Evolutionary conservation across 371 early-diverging fungal genomes (phyloP), one percentile per base, ranked within the genome.

Genomic region (Mucor mucedo): DNA sequence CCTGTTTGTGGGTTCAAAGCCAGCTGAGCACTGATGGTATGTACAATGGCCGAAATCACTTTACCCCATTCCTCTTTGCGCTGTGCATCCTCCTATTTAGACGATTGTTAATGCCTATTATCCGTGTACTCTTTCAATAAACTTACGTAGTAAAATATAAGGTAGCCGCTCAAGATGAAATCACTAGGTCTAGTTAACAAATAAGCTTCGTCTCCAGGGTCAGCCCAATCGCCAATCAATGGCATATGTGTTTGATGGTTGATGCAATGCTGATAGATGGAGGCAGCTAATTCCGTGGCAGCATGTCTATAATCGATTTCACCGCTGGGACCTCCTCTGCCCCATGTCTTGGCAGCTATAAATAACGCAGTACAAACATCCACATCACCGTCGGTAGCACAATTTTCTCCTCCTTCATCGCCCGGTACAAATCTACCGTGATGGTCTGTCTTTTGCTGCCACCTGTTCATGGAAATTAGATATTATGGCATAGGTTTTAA

Each of bases 331-430:
- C 84, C 85, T 42, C 84, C 81, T 45, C 77, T 81, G 14, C 82
- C 80, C 87, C 87, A 87, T 30, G 82, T 72, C 32, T 74, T 72
- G 8, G 80, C 76, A 0, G 87, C 87, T 47, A 85, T 69, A 63
- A 87, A 85, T 33, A 87, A 65, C 0, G 85, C 77, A 13, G 85
- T 85, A 9, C 82, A 81, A 54, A 87, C 71, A 64, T 87, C 87
- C 21, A 84, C 82, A 55, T 85, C 86, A 4, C 88, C 88, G n/a
- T 87, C 88, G 0, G 85, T 85, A 2, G 86, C 84, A 70, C 85
- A 84, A 44, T 76, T 70, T 14, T 79, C 75, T n/a, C 84, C 83
- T 21, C 85, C 85, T 73, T 78, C 74, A 40, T 79, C 78, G 35
- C 78, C 81, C 53, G 79, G 77, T 8, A 79, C 68, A 62, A 79